Base-by-base conservation (phyloP, 306 rosid genomes). In the Fragaria nilgerrensis region DNA sequence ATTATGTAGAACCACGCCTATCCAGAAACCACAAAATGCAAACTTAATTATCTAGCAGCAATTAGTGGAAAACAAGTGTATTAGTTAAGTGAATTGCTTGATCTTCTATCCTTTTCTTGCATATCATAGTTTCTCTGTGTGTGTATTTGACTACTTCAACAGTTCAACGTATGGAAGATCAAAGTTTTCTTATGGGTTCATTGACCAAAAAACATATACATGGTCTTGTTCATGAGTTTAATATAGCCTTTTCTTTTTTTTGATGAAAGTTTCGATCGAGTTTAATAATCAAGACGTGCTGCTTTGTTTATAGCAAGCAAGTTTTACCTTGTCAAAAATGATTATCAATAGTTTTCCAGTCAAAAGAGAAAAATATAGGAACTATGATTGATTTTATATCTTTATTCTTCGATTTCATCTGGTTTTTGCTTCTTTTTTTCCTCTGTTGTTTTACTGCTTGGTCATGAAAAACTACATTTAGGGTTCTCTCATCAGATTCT, bases 1-100 rank as follows among this genome's bases (percentile, higher is more conserved):
- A 83, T 82, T 72, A 67, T 48, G 76, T 37, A 67, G 43, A 85
- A 67, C 77, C 87, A 79, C 83, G 80, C 85, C 79, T 77, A 68
- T 80, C 85, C 25, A 72, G 79, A 73, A 55, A 23, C 52, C 32
- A 34, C 5, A 32, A 23, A 59, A 7, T 14, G 68, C 43, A 62
- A 5, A 15, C 11, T 4, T 5, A 65, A 61, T 61, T 27, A 62
- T 25, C n/a, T 62, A 4, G 39, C n/a, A 27, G n/a, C 67, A 29
- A 62, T 62, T 12, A 62, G 39, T 62, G 10, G 41, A 12, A 14
- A 25, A 29, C 36, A 62, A 62, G 67, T 62, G 7, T 62, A 27
- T 58, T 23, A 23, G 5, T 32, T 32, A 32, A 3, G 36, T 32
- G 36, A 32, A 32, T 32, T 32, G 3, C 36, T 32, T 32, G 0